Evolutionary conservation across 148 eudicot genomes (phyloP).

Genomic region (Rhododendron molle): DNA sequence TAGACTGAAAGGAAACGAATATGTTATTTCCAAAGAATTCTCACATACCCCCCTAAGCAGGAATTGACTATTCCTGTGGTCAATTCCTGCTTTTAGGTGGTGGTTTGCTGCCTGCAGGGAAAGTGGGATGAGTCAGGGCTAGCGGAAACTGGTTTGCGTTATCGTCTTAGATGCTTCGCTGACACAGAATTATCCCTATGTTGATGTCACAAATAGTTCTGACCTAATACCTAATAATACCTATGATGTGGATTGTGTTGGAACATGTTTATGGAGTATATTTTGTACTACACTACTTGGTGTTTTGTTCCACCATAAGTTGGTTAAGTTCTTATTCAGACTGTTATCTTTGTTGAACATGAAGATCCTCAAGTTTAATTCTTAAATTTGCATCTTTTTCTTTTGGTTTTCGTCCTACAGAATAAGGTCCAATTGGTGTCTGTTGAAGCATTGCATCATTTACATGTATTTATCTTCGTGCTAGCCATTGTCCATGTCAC

Average conservation of each 20-base stretch:
- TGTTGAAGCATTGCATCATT: slow-evolving; percentile 64
- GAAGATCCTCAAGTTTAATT: not conserved
- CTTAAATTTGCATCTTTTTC: not conserved
- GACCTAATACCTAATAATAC: not conserved
- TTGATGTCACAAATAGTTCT: not conserved
- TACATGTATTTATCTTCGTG: slow-evolving; percentile 80
- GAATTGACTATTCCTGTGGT: not conserved
- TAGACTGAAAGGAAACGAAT: not conserved
- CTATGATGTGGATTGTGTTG: not conserved
- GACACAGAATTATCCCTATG: not conserved
- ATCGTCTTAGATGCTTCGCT: not conserved
- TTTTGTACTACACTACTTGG: not conserved
- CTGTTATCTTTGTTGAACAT: not conserved
- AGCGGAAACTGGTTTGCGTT: not conserved
- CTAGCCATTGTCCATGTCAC: slow-evolving; percentile 66
- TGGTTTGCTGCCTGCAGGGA: not conserved
- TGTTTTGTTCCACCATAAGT: not conserved
- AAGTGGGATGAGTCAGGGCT: not conserved
- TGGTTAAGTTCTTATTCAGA: not conserved
- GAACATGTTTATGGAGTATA: not conserved
- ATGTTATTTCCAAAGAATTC: not conserved
- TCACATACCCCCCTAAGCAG: not conserved
- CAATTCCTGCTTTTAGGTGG: not conserved
- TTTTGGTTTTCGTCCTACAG: slow-evolving; percentile 24
- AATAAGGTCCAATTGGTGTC: slow-evolving; percentile 59